Base-by-base conservation (phyloP, 2,329 filamentous ascomycete genomes). In the Sclerotinia sclerotiorum region DNA sequence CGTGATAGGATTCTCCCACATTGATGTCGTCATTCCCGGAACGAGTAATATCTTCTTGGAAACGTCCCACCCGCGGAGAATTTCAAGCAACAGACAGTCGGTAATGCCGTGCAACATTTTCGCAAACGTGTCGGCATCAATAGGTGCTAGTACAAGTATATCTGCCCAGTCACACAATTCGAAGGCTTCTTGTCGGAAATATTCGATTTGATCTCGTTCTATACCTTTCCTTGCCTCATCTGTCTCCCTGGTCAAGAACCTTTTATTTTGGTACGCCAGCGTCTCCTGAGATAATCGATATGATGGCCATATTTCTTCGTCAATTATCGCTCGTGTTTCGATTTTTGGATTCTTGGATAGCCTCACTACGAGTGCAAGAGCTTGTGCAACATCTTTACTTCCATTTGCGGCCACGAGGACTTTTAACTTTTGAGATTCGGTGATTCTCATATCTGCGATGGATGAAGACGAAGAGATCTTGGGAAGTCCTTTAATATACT, bases 1-100 rank as follows among this genome's bases (percentile, higher is more conserved):
- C 21, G 92, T 97, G 80, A 94, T 89, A 2, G 93, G 92, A 75
- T 95, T 93, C 76, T 94, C 88, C 93, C 93, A 97, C 88, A 94
- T 93, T 70, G 91, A 85, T 1, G 87, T 88, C 46, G 91, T 94
- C 93, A 97, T 96, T 72, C 92, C 92, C 0, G 94, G 93, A 8
- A 97, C 89, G 68, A 97, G 81, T 61, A 97, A 81, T 42, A 97
- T 90, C 74, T 90, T 91, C 80, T 97, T 97, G 8, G 89, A 90
- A 0, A 90, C 88, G 74, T 96, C 89, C 94, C 94, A 97, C 68
- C 91, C 91, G 65, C 94, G 87, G 61, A 97, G 78, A 0, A 97
- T 87, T 73, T 94, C 90, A 65, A 96, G 84, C 10, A 96, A 83
- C 66, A 97, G 84, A 42, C 89, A 96, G 75, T 92, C 92, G 3